phyloP scores from a whole-genome alignment of 148 eudicot species.

The Cornus florida region DNA sequence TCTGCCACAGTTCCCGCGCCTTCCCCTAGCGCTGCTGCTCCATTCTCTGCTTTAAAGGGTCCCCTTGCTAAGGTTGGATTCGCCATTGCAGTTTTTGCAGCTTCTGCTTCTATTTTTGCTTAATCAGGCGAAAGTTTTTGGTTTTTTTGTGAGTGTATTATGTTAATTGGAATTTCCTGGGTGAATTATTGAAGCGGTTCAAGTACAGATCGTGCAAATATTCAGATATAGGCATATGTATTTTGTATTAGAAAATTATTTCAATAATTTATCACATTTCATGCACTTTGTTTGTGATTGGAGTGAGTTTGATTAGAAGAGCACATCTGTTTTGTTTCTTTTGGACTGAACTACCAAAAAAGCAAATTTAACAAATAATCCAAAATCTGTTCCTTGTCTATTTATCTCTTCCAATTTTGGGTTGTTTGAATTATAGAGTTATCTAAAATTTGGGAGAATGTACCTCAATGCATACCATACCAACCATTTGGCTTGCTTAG shows the following conservation, averaged over 20 bases:
- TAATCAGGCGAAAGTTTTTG: not conserved
- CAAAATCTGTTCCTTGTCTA: not conserved
- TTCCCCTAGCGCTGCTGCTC: slow-evolving; percentile 12
- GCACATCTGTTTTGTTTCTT: no score
- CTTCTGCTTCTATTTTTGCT: not conserved
- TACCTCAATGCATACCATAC: no score
- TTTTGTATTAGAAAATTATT: not conserved
- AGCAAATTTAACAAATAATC: not conserved
- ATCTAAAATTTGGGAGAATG: no score
- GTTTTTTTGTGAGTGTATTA: not conserved
- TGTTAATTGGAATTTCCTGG: not conserved
- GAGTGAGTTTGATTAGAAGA: no score
- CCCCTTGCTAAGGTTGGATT: not conserved
- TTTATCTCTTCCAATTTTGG: not conserved
- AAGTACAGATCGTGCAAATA: not conserved
- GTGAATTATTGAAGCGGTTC: not conserved
- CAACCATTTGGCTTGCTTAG: no score
- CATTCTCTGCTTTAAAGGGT: not conserved
- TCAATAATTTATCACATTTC: not conserved
- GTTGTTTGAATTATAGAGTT: no score
- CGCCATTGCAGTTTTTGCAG: slow-evolving; percentile 7
- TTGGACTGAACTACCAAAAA: not conserved
- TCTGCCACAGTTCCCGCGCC: slow-evolving; percentile 26
- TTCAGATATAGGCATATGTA: not conserved
- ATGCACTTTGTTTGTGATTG: no score